Conservation (phyloP, 768 basidiomycete species). For the Mycena galericulata region DNA sequence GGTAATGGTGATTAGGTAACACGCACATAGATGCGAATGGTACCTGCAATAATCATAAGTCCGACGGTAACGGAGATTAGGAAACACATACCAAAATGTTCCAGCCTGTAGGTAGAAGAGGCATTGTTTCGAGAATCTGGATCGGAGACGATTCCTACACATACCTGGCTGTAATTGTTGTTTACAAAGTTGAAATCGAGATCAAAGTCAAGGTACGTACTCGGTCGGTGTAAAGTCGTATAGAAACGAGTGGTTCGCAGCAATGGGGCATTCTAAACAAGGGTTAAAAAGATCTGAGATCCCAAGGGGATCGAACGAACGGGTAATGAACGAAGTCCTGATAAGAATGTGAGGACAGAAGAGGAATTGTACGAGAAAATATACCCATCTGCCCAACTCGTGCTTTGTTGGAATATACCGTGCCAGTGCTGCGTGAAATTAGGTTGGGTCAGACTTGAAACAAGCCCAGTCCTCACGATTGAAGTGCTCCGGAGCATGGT, state of each 20-base stretch:
- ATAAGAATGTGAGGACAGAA: background rate
- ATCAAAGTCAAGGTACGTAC: background rate
- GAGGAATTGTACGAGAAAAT: constrained; percentile 32
- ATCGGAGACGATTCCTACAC: background rate
- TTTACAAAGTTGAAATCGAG: background rate
- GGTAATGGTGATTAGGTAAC: background rate
- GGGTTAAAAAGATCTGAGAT: background rate
- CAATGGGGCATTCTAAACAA: constrained; percentile 43
- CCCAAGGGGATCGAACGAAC: background rate
- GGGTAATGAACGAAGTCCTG: constrained; percentile 27
- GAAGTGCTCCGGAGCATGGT: constrained; percentile 53
- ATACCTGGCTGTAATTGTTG: constrained; percentile 8
- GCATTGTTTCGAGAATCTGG: no score
- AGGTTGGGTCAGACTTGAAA: background rate
- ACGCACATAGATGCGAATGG: constrained; percentile 22
- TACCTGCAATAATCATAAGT: constrained; percentile 27
- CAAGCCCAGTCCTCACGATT: constrained; percentile 43
- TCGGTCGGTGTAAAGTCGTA: constrained; percentile 39
- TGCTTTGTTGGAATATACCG: constrained; percentile 39
- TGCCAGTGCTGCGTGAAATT: constrained; percentile 34
- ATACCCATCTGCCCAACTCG: constrained; percentile 43
- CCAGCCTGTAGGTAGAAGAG: no score
- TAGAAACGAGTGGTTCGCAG: constrained; percentile 43
- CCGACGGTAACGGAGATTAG: no score
- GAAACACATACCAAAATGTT: no score